phyloP scores from a whole-genome alignment of 306 rosid species.

The Trichosanthes cucumerina region DNA sequence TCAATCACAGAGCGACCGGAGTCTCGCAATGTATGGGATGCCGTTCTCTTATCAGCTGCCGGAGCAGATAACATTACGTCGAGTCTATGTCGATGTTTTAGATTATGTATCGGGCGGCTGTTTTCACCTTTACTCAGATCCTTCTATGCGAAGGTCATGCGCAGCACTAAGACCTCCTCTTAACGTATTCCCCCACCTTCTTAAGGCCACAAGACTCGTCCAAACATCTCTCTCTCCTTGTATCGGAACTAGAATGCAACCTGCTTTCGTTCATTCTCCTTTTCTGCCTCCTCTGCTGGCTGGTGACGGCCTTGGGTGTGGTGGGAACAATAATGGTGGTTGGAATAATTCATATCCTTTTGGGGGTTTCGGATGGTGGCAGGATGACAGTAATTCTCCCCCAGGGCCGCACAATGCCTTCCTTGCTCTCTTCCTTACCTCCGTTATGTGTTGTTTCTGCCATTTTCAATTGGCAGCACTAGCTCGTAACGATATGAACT shows the following conservation, averaged over 20 bases:
- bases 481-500: slow-evolving; percentile 19
- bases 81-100: background rate
- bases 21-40: background rate
- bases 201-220: background rate
- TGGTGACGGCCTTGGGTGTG: slow-evolving; percentile 12
- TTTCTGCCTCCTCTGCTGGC: slow-evolving; percentile 10
- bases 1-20: background rate
- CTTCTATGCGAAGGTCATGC: background rate
- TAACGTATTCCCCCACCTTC: background rate
- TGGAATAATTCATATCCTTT: slow-evolving; percentile 37
- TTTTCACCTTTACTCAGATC: background rate
- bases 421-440: slow-evolving; percentile 27
- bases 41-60: background rate
- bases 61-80: background rate
- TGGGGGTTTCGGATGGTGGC: slow-evolving; percentile 27
- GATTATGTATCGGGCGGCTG: background rate
- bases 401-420: slow-evolving; percentile 17
- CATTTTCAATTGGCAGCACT: slow-evolving; percentile 51
- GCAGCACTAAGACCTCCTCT: background rate
- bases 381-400: background rate
- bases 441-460: slow-evolving; percentile 33
- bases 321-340: slow-evolving; percentile 21
- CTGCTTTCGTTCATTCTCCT: slow-evolving; percentile 18
- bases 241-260: background rate
- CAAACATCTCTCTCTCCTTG: background rate